Evolutionary conservation across 1,284 basidiomycete species (phyloP), one percentile per base, ranked within the genome.

Genomic region (Leccinum griseonigrum): DNA sequence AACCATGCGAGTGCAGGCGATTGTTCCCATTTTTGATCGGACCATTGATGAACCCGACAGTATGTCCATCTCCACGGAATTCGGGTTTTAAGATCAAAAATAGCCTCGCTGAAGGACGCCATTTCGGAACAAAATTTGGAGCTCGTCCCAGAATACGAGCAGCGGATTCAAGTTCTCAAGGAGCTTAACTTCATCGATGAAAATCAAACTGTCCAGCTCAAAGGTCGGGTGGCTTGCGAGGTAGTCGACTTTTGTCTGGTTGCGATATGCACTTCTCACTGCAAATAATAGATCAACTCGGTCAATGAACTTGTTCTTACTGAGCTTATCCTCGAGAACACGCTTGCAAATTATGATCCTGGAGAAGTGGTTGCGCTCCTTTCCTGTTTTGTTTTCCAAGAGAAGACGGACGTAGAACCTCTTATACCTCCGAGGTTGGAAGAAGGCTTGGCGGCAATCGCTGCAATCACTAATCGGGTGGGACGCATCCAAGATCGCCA

Each of bases 211-310:
- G 96, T 99, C 1, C 83, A 95, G 28, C 83, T 99, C 63, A 99
- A 99, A 74, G 97, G 97, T 11, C 86, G 97, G 54, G 97, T 99
- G 10, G 97, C 97, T 22, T 99, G 97, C 80, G 97, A 99, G 81
- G 94, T 94, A 52, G 4, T 5, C 34, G 18, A 62, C 57, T 72
- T 69, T 46, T 50, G 40, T 59, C 60, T 55, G 26, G 7, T 58
- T 54, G 22, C 13, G 10, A n/a, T 9, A 57, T 46, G 34, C 52
- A 28, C 38, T 18, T 62, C 92, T 92, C 96, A 98, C 75, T 95
- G 94, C 94, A 28, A 43, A 54, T 50, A 11, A 52, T 64, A 96
- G 94, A 98, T 99, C 75, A 99, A 99, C 75, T 98, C 96, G 5
- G 94, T 92, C 3, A 95, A 95, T 68, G 95, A 97, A 71, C 88